Base-by-base conservation (phyloP, 352 stramenopile genomes). In the Globisporangium solare region DNA sequence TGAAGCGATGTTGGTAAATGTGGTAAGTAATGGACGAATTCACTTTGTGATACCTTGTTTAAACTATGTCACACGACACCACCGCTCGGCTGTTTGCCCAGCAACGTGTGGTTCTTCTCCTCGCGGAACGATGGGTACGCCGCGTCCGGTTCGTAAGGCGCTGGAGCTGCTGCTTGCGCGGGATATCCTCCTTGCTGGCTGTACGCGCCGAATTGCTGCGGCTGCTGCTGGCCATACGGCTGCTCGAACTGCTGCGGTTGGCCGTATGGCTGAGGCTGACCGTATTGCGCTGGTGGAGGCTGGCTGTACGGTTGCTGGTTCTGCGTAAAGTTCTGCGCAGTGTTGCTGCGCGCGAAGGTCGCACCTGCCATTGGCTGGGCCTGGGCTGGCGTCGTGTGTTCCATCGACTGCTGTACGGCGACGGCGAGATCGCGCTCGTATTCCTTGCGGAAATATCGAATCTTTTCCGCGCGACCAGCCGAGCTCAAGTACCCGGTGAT, bases 371-470 rank as follows among this genome's bases (percentile, higher is more conserved):
- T 17, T 45, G 58, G 58, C 24, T 62, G 56, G 31, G 56, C 56
- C 32, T 62, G 56, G n/a, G 68, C 66, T 5, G 72, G 58, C 3
- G 63, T 60, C 39, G 88, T 74, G 14, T 70, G 66, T 47, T 89
- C 77, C 58, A 88, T 68, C 13, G 79, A 90, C 56, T 86, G 73
- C 62, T 93, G 83, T 59, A 93, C 76, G 2, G 83, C 83, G 52
- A 92, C 37, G 2, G 77, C 81, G 47, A 93, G 57, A 51, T 93
- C 81, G 11, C 76, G 75, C 56, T 91, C 80, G 61, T 93, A 93
- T 32, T 89, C 74, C 49, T 89, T 89, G 13, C 83, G 77, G 65
- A 92, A 93, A 66, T 89, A 90, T 15, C 83, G 75, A 48, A 93
- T 90, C 61, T 93, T 93, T 52, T 93, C 83, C 0, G 83, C 83